Evolutionary conservation across 305 asterid genomes (phyloP), one percentile per base, ranked within the genome.

Genomic region (Fraxinus platypoda): DNA sequence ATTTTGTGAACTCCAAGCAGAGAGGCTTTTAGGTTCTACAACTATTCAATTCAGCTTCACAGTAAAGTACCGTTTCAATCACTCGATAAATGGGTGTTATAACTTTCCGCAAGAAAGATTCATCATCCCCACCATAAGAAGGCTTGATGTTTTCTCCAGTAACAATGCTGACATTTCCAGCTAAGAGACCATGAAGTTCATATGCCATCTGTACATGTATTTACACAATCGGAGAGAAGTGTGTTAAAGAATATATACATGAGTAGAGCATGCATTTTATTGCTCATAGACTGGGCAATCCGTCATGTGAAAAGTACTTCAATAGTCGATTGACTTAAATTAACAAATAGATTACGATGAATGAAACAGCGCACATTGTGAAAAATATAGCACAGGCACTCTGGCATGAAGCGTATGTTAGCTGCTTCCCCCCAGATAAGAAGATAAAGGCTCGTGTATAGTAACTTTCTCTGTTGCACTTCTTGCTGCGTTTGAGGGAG

Each of bases 341-440:
- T 76, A 62, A 74, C 26, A 81, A 72, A 31, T 25, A 85, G 25
- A 17, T 34, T 76, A 81, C 80, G 82, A 77, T 79, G 77, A 85
- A 82, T 26, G 81, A 85, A 85, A 85, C 71, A 81, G 86, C 98
- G 88, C 79, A 97, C 99, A 66, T 95, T 97, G 86, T 97, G 99
- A 83, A 97, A 97, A 88, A 97, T 97, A 90, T 97, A 97, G 93
- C 99, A 95, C 49, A 97, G 90, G 86, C 98, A 97, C 93, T 97
- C 99, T 26, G 99, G 99, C 94, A 97, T 91, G 93, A 97, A 97
- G 77, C 99, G 96, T 37, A 93, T 83, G 79, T 97, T 97, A 84
- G 97, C 98, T 76, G 97, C 99, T 90, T 97, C 99, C 37, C 99
- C 99, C 99, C 99, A 97, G 79, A 97, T 93, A 83, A 97, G 98